A percentile compares a stretch with the other conserved stretches of the same genome.
Conservation (phyloP, 352 stramenopile species). For the Phytophthora podocarpi region DNA sequence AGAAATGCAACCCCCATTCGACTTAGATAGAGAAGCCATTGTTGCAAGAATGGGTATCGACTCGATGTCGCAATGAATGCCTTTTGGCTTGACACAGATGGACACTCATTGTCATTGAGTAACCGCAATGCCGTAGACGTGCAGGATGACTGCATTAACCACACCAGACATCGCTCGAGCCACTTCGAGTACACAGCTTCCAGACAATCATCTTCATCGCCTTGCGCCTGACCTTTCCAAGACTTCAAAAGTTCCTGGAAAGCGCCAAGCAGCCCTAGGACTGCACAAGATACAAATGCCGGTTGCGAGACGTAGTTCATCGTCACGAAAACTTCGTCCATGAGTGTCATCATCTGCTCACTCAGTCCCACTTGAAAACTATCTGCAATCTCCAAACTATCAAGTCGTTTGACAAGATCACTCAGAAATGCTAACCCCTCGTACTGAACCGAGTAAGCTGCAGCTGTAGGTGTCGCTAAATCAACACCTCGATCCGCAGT, state of each 20-base stretch:
- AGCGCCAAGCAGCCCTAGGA: conserved; percentile 39
- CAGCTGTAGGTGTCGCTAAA: not conserved
- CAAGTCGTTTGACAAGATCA: conserved; percentile 30
- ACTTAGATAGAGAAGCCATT: conserved; percentile 52
- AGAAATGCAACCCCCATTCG: conserved; percentile 30
- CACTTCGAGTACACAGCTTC: conserved; percentile 23
- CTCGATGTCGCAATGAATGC: conserved; percentile 45
- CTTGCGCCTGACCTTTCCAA: conserved; percentile 6
- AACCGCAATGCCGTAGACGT: conserved; percentile 32
- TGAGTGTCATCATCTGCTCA: conserved; percentile 21
- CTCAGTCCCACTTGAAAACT: conserved; percentile 4
- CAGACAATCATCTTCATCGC: not conserved
- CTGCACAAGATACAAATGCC: conserved; percentile 51
- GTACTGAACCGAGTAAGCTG: conserved; percentile 30
- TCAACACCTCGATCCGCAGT: not conserved
- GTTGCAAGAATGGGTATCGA: conserved; percentile 61
- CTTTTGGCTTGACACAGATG: conserved; percentile 25
- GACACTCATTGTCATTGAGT: conserved; percentile 16
- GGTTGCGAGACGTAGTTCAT: conserved; percentile 35
- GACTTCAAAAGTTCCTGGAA: conserved; percentile 30
- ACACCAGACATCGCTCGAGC: conserved; percentile 25
- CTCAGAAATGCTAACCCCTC: conserved; percentile 44
- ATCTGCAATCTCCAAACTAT: not conserved
- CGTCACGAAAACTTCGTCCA: conserved; percentile 18
- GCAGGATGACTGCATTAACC: conserved; percentile 34